A percentile compares a stretch with the other conserved stretches of the same genome.
Evolutionary conservation across 2,329 filamentous ascomycete genomes (phyloP).

Genomic region (Calonectria pseudoreteaudii): DNA sequence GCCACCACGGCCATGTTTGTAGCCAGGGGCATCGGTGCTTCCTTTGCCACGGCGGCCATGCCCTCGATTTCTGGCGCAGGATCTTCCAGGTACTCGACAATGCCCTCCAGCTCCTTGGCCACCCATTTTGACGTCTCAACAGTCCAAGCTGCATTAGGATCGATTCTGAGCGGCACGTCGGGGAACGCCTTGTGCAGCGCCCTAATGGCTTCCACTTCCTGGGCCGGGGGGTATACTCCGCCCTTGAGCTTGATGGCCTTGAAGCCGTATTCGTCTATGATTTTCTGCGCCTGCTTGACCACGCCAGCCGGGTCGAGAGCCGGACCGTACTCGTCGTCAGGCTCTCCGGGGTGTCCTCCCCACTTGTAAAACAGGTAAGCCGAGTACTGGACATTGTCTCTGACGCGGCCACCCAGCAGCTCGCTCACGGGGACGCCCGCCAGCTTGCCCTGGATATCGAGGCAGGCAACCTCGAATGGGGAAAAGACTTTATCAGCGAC

Average conservation of each 20-base stretch:
- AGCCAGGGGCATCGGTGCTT: slow-evolving; percentile 54
- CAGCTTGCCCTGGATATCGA: slow-evolving; percentile 56
- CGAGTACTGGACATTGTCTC: slow-evolving; percentile 55
- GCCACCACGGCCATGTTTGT: slow-evolving; percentile 58
- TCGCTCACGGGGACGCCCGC: slow-evolving; percentile 53
- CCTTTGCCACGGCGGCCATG: slow-evolving; percentile 56
- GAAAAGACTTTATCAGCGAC: slow-evolving; percentile 56
- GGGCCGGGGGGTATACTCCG: slow-evolving; percentile 53
- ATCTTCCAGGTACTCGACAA: slow-evolving; percentile 55
- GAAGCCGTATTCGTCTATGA: slow-evolving; percentile 57
- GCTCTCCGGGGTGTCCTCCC: slow-evolving; percentile 52
- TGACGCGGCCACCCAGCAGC: slow-evolving; percentile 53
- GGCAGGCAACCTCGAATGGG: slow-evolving; percentile 56
- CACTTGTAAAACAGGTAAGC: slow-evolving; percentile 59
- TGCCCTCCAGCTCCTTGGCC: slow-evolving; percentile 50
- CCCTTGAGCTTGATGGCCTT: slow-evolving; percentile 58
- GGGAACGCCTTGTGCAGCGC: slow-evolving; percentile 53
- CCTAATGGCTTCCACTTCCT: slow-evolving; percentile 54
- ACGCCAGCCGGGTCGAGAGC: slow-evolving; percentile 51
- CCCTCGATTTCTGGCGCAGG: slow-evolving; percentile 55
- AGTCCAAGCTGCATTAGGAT: slow-evolving; percentile 54
- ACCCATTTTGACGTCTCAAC: slow-evolving; percentile 54
- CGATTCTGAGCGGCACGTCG: slow-evolving; percentile 48
- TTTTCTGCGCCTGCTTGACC: slow-evolving; percentile 50
- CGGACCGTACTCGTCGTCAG: slow-evolving; percentile 54